Conservation (phyloP, 768 basidiomycete genomes). For the Boletus rufocinnamomeus region DNA sequence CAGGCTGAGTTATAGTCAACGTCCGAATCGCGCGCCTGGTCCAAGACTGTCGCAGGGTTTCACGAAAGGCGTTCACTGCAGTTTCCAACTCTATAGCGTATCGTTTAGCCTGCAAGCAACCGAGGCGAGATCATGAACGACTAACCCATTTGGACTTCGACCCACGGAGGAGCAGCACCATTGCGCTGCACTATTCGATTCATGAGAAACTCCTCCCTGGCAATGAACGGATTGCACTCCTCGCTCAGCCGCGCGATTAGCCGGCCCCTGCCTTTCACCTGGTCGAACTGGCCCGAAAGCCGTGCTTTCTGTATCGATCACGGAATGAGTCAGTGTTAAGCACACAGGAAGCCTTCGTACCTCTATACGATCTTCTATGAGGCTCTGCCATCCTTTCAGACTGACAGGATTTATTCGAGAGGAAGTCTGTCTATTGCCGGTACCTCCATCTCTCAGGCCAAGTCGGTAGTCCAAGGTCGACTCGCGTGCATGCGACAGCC, state of each 20-base stretch:
- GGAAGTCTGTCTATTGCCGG: not conserved
- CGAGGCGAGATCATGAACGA: constrained; percentile 1
- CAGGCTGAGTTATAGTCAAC: constrained; percentile 47
- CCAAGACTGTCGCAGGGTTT: constrained; percentile 67
- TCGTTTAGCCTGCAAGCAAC: constrained; percentile 6
- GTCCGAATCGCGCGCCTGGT: constrained; percentile 71
- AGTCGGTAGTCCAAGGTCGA: constrained; percentile 76
- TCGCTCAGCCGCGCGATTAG: constrained; percentile 46
- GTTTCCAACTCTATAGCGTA: constrained; percentile 60
- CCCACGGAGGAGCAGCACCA: constrained; percentile 85
- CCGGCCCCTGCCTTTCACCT: constrained; percentile 66
- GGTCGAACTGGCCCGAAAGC: constrained; percentile 67
- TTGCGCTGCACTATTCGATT: constrained; percentile 82
- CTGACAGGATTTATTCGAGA: constrained; percentile 55
- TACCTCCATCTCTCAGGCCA: constrained; percentile 44
- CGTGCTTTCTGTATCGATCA: constrained; percentile 54
- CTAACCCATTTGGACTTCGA: constrained; percentile 74
- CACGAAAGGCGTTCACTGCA: constrained; percentile 61
- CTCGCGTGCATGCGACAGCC: constrained; percentile 66
- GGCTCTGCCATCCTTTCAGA: constrained; percentile 71
- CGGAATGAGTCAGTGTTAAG: not conserved
- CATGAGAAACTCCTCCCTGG: constrained; percentile 79
- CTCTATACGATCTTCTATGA: constrained; percentile 82
- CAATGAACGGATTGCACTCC: constrained; percentile 66
- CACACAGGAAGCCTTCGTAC: constrained; percentile 38